Evolutionary conservation across 2,329 filamentous ascomycete genomes (phyloP), one percentile per base, ranked within the genome.

Genomic region (Metarhizium guizhouense): DNA sequence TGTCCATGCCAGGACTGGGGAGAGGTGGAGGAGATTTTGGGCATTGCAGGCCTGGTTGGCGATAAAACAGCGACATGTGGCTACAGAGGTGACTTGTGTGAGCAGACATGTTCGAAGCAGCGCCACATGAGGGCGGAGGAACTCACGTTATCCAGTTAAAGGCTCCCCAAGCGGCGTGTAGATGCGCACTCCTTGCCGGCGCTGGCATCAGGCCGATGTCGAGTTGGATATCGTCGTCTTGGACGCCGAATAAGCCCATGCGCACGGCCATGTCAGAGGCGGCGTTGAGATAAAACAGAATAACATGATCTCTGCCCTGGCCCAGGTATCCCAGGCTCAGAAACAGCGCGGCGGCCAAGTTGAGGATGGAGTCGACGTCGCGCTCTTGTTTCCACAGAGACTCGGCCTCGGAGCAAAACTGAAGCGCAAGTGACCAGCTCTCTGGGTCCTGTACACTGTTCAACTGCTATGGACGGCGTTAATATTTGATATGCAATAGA

Each of bases 101-200:
- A 43, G 13, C 30, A 3, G 45, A 7, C 30, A 29, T 13, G 47
- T 3, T 32, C 7, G 5, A 29, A 16, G 30, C 4, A 32, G 8
- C 4, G 30, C 4, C 8, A 4, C 4, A 32, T 32, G 30, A n/a
- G n/a, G n/a, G n/a, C n/a, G n/a, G n/a, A n/a, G n/a, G n/a, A n/a
- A 57, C 70, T 63, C 57, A 72, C 72, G 69, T 62, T 54, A 66
- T 68, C 69, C 68, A 74, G 54, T 72, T 73, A 51, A 74, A 74
- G 3, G 60, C 55, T 3, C 64, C 66, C 68, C 67, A 70, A 7
- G 67, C 62, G 2, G 67, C 57, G 36, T 65, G 62, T 3, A 55
- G 60, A 5, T 57, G 52, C 20, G 61, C 60, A 4, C 55, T 60
- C 29, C 48, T 51, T 2, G 51, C 48, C n/a, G 54, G 52, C 16